phyloP scores from a whole-genome alignment of 257 asterid species.

The Ilex aquifolium region DNA sequence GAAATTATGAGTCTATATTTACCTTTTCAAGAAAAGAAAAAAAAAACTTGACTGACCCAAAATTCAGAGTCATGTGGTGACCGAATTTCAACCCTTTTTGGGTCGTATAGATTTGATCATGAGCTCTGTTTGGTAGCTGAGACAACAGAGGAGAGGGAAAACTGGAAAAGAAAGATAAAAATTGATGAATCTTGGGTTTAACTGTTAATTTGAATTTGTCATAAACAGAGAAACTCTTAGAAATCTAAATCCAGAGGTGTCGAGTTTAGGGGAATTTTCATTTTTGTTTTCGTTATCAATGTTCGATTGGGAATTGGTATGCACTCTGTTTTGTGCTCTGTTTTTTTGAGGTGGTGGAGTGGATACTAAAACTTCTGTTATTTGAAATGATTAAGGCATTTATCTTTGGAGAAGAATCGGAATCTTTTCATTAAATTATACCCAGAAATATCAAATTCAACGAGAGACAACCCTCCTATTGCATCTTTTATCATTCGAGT shows the following conservation, averaged over 20 bases:
- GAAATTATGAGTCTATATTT: not conserved
- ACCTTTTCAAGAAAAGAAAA: not conserved
- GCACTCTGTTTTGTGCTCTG: not conserved
- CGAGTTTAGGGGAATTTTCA: too few relatives aligned
- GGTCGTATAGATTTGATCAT: too few relatives aligned
- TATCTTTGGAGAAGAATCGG: constrained; percentile 83
- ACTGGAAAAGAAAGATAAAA: too few relatives aligned
- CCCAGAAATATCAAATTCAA: constrained; percentile 68
- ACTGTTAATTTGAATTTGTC: too few relatives aligned
- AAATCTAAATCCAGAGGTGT: too few relatives aligned
- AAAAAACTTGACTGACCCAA: not conserved
- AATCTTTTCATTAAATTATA: constrained; percentile 54
- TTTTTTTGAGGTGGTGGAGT: not conserved
- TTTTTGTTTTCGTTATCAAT: not conserved
- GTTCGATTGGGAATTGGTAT: not conserved
- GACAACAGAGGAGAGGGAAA: too few relatives aligned
- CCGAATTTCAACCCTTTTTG: too few relatives aligned
- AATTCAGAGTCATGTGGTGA: too few relatives aligned
- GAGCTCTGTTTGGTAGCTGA: too few relatives aligned
- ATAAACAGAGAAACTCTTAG: too few relatives aligned
- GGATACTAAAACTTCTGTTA: not conserved
- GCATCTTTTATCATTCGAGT: constrained; percentile 73
- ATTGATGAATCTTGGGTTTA: too few relatives aligned
- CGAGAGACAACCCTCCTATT: constrained; percentile 78
- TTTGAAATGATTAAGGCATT: constrained; percentile 54